These are phyloP conservation scores for Podospora appendiculata DNA, from an alignment of 495 filamentous ascomycete genomes.

Conservation along the genomic window DNA sequence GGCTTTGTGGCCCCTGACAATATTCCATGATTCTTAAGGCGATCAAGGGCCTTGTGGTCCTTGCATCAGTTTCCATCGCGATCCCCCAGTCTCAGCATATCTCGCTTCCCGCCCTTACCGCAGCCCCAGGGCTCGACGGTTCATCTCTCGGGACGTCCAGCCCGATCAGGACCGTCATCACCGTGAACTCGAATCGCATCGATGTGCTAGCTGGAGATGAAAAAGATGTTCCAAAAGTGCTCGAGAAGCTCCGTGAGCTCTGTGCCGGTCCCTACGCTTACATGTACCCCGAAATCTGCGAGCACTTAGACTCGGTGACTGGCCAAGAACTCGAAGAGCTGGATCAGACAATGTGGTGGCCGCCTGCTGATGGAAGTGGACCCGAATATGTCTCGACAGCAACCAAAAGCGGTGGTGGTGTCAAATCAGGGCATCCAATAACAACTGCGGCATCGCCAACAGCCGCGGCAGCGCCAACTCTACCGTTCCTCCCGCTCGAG, in stretches of 20 bases:
- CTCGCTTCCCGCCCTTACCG: too few relatives aligned
- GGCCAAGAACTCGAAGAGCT: not conserved
- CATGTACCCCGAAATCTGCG: slow-evolving; percentile 12
- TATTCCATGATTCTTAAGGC: not conserved
- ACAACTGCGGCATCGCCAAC: too few relatives aligned
- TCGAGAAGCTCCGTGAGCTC: slow-evolving; percentile 9
- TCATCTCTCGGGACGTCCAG: not conserved
- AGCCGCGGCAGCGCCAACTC: not conserved
- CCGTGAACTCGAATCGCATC: slow-evolving; percentile 8
- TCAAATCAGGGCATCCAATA: not conserved
- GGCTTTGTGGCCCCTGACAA: not conserved
- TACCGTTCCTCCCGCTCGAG: not conserved
- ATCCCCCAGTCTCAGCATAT: too few relatives aligned
- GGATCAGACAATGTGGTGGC: not conserved
- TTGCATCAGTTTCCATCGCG: not conserved
- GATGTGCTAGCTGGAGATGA: slow-evolving; percentile 9
- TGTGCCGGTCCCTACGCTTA: slow-evolving; percentile 6
- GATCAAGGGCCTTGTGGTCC: not conserved
- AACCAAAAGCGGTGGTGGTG: not conserved
- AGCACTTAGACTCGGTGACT: slow-evolving; percentile 1
- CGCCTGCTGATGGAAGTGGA: not conserved
- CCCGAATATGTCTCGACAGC: not conserved
- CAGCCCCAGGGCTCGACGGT: too few relatives aligned
- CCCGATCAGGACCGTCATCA: slow-evolving; percentile 11
- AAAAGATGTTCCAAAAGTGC: slow-evolving; percentile 12